phyloP scores from a whole-genome alignment of 23 red algal genomes.

The Gracilaria domingensis region DNA sequence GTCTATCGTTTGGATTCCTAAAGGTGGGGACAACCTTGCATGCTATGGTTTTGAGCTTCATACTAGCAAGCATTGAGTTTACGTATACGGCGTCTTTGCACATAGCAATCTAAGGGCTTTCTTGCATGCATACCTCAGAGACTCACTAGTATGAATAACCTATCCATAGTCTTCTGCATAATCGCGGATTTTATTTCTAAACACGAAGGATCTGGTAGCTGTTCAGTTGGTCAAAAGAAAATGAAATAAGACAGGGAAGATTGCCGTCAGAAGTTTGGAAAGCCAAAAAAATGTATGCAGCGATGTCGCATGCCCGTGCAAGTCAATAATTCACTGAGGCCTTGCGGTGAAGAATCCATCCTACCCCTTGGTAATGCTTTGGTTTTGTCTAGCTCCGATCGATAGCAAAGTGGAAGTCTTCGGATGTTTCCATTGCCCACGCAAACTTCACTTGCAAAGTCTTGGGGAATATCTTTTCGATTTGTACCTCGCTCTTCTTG shows the following conservation, averaged over 20 bases:
- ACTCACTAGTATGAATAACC: background rate
- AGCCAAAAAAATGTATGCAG: conserved; percentile 10
- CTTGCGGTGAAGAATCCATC: background rate
- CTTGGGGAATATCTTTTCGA: conserved; percentile 95
- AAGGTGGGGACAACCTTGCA: too few species aligned
- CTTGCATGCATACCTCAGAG: background rate
- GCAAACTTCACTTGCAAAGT: conserved; percentile 92
- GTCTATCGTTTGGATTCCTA: too few species aligned
- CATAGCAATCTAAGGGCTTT: background rate
- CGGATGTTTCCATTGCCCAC: conserved; percentile 94
- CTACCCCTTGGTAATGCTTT: too few species aligned
- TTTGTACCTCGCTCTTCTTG: conserved; percentile 93
- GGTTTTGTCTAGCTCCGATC: background rate
- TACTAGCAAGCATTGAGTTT: background rate
- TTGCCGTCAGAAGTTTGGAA: background rate
- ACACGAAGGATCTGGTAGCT: background rate
- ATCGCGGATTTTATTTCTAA: background rate
- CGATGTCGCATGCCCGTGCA: background rate
- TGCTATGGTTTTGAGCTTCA: too few species aligned
- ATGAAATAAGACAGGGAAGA: background rate
- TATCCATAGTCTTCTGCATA: background rate
- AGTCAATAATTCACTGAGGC: background rate
- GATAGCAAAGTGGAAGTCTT: conserved; percentile 61
- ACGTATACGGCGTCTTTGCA: background rate
- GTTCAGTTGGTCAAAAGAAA: conserved; percentile 12